Evolutionary conservation across 805 yeast genomes (phyloP), one percentile per base, ranked within the genome.

Genomic region (Sporopachydermia lactativora): DNA sequence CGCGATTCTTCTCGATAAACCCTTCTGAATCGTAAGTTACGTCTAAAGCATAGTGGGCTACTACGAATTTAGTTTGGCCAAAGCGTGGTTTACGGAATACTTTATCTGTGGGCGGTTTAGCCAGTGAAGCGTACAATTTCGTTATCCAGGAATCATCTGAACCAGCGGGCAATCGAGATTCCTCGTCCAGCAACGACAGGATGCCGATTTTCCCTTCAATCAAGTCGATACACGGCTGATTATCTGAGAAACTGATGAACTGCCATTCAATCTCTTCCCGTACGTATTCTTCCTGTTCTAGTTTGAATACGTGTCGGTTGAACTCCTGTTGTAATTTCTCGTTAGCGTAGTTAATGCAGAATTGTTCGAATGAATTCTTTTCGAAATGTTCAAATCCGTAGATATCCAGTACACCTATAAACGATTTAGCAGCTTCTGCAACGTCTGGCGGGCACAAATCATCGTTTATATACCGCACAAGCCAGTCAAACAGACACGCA

Each of bases 311-410:
- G 54, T 89, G 96, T 65, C 86, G 96, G 53, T 88, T 89, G 62
- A 89, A 89, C 59, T 89, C 96, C 61, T 89, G 97, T 62, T 89
- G 97, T 52, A 89, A 70, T 62, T 89, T 89, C 65, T 89, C 98
- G 61, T 88, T 88, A 37, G 96, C 96, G 59, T 88, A 88, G 59
- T 88, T 88, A 62, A 88, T 88, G 66, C 98, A 89, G 61, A 89
- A 89, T 61, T 89, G 98, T 62, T 89, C 98, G 54, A 89, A 89
- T 5, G 96, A 86, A 62, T 89, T 89, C 52, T 74, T 77, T 49
- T 84, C 88, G 58, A 89, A 89, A 61, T 89, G 96, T 61, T 89
- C 98, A 59, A 89, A 89, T 17, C 98, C 98, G 55, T 89, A 89
- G 51, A 89, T 89, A 78, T 89, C 98, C 52, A 89, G 70, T 19